Base-by-base conservation (phyloP, 495 filamentous ascomycete genomes). In the Pyrenula massariospora region DNA sequence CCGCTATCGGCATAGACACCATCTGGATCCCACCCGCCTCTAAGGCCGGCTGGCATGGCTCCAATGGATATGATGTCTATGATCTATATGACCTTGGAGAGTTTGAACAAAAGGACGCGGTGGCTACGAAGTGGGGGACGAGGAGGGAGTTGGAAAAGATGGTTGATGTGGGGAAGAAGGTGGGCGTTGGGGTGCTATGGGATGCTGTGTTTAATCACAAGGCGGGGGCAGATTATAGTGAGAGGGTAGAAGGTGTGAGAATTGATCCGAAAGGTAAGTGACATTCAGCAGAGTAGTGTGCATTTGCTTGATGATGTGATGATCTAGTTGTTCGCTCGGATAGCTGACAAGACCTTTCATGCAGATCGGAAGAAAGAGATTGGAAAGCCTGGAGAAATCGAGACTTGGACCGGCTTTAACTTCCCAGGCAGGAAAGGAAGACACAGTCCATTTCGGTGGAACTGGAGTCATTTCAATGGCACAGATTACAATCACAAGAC, bases 141-240 rank as follows among this genome's bases (percentile, higher is more conserved):
- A 84, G 80, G 57, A 74, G 77, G 21, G 82, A 88, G 47, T 66
- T 90, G 20, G 57, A 81, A n/a, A 65, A 70, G 8, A 63, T 91
- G 48, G 65, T 70, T 3, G 62, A 66, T 21, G 65, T 69, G 20
- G 81, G 83, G 0, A 73, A 77, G 52, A 64, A 75, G n/a, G 54
- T 75, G 23, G 75, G 75, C 0, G 70, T 88, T 2, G 79, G 78
- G 1, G 60, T 88, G 3, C 83, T 85, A 63, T 89, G 83, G 78
- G 86, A 91, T 68, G 84, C 84, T 24, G 84, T 91, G 10, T 69
- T 89, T 51, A 91, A 89, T 59, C 87, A 89, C 67, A 89, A 88
- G 65, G 84, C 84, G 19, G 84, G 74, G 8, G 86, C 83, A 15
- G 86, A 89, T 65, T 72, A 70, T 56, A 76, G 72, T 15, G 83